phyloP scores from a whole-genome alignment of 371 early-diverging fungal genomes.

The Mortierella sp. region DNA sequence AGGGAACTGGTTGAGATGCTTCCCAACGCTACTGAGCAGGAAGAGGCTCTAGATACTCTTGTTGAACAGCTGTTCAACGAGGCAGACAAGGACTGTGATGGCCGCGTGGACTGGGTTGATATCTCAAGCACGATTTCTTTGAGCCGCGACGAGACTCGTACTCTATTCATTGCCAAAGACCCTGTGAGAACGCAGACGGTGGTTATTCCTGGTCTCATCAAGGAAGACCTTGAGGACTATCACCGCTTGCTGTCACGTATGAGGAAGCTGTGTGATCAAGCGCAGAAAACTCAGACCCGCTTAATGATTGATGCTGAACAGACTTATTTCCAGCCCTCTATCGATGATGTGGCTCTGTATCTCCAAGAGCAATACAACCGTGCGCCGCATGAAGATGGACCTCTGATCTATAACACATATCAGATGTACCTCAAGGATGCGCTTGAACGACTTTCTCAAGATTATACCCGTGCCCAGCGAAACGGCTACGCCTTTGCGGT shows the following conservation, averaged over 20 bases:
- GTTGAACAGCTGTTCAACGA: conserved; percentile 55
- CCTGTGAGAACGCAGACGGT: conserved; percentile 14
- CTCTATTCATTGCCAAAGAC: conserved; percentile 47
- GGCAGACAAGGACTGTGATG: conserved; percentile 62
- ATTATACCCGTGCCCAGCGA: conserved; percentile 73
- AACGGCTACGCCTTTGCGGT: conserved; percentile 82
- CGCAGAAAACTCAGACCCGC: conserved; percentile 70
- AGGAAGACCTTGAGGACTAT: conserved; percentile 77
- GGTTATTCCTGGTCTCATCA: conserved; percentile 41
- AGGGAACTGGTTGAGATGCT: conserved; percentile 39
- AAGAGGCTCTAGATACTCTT: conserved; percentile 14
- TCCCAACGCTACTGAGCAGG: conserved; percentile 27
- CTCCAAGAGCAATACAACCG: conserved; percentile 76
- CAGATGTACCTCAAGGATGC: conserved; percentile 93
- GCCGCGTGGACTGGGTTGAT: conserved; percentile 70
- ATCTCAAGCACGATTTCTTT: conserved; percentile 66
- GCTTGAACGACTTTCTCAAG: conserved; percentile 66
- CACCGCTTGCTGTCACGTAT: conserved; percentile 73
- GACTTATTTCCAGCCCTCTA: conserved; percentile 88
- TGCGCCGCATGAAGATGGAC: conserved; percentile 52
- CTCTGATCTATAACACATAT: conserved; percentile 89
- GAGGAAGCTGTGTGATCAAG: conserved; percentile 73
- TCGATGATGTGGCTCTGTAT: conserved; percentile 84
- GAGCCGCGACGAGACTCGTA: conserved; percentile 59
- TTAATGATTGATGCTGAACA: conserved; percentile 95